A percentile compares a stretch with the other conserved stretches of the same genome.
Evolutionary conservation across 2,329 filamentous ascomycete genomes (phyloP).

Genomic region (Ophiostoma quercus): DNA sequence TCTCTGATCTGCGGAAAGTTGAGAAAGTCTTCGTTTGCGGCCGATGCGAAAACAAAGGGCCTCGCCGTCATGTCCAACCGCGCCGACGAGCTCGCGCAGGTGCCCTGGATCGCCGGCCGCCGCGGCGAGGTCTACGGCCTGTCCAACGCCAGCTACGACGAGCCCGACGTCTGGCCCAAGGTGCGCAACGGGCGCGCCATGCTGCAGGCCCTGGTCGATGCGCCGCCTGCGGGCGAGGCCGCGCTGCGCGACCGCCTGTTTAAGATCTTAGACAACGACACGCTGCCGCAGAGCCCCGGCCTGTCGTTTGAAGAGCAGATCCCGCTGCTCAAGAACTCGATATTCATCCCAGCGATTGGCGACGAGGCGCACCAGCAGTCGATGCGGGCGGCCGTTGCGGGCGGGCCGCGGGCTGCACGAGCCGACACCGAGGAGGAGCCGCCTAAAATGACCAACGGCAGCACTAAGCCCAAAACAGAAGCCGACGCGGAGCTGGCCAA

Average conservation of each 20-base stretch:
- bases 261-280: slow-evolving; percentile 52
- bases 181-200: slow-evolving; percentile 49
- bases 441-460: not conserved
- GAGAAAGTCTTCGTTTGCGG: slow-evolving; percentile 32
- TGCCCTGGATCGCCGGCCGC: slow-evolving; percentile 52
- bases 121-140: slow-evolving; percentile 52
- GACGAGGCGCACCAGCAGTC: slow-evolving; percentile 36
- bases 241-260: slow-evolving; percentile 50
- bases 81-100: slow-evolving; percentile 46
- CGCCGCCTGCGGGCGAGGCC: slow-evolving; percentile 40
- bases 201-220: slow-evolving; percentile 40
- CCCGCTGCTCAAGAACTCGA: slow-evolving; percentile 51
- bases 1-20: slow-evolving; percentile 62
- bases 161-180: slow-evolving; percentile 56
- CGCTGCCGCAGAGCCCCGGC: slow-evolving; percentile 42
- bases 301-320: slow-evolving; percentile 52
- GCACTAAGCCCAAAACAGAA: slow-evolving; percentile 23
- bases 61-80: slow-evolving; percentile 61
- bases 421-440: slow-evolving; percentile 34
- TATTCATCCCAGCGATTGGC: slow-evolving; percentile 58
- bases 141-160: slow-evolving; percentile 57
- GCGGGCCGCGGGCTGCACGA: slow-evolving; percentile 33
- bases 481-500: slow-evolving; percentile 35
- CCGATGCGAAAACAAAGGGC: slow-evolving; percentile 32
- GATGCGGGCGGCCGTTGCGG: slow-evolving; percentile 20